These are phyloP conservation scores for Fragilaria crotonensis DNA, from an alignment of 108 stramenopile species.

Conservation along the genomic window DNA sequence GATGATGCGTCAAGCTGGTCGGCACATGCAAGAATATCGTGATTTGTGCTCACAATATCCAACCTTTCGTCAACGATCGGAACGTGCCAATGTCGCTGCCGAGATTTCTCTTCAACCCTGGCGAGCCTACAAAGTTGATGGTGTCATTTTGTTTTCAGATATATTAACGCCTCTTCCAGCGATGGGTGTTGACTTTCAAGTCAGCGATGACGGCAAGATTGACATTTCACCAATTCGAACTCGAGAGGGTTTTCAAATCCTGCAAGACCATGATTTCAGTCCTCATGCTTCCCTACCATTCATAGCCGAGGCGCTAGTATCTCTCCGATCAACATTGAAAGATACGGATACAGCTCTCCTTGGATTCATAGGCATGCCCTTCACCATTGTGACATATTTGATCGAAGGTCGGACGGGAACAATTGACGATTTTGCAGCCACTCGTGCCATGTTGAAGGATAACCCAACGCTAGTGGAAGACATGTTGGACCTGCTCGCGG, in stretches of 20 bases:
- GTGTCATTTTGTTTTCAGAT: conserved; percentile 98
- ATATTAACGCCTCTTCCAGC: conserved; percentile 96
- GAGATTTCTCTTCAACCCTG: conserved; percentile 94
- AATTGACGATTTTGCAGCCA: conserved; percentile 12
- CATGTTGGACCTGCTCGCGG: conserved; percentile 37
- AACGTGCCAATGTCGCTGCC: conserved; percentile 92
- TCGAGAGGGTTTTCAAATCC: conserved; percentile 49
- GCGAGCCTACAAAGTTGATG: conserved; percentile 93
- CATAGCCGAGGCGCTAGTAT: conserved; percentile 76
- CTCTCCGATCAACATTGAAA: conserved; percentile 68
- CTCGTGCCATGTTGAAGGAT: conserved; percentile 8
- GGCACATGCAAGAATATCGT: conserved; percentile 98
- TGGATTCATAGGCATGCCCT: conserved; percentile 98
- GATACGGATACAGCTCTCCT: conserved; percentile 89
- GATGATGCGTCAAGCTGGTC: conserved; percentile 99
- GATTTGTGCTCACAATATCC: conserved; percentile 88
- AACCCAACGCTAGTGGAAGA: conserved; percentile 35
- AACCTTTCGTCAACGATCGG: conserved; percentile 87
- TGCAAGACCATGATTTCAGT: too few relatives aligned
- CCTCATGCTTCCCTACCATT: conserved; percentile 89
- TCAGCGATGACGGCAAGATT: conserved; percentile 91
- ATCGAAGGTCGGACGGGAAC: conserved; percentile 86
- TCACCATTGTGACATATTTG: conserved; percentile 94
- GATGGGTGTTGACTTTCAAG: conserved; percentile 95
- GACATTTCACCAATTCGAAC: conserved; percentile 64